Conservation (phyloP, 352 stramenopile genomes). For the Pythium brachiatum region DNA sequence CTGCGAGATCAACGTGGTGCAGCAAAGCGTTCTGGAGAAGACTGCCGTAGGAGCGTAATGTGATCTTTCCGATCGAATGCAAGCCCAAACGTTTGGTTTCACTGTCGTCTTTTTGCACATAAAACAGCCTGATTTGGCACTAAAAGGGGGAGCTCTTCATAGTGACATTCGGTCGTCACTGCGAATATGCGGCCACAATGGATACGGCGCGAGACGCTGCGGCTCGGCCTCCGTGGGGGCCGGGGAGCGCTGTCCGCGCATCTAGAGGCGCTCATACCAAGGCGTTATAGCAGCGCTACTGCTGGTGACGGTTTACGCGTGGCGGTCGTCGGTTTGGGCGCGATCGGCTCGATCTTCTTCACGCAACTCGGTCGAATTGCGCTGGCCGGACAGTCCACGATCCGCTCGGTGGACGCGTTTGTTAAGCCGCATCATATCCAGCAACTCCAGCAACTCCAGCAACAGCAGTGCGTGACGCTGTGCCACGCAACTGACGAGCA, state of each 20-base stretch:
- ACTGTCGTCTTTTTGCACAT: no score
- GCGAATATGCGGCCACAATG: no score
- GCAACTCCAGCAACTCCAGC: slow-evolving; percentile 34
- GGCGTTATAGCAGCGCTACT: neutral
- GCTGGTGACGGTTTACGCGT: slow-evolving; percentile 28
- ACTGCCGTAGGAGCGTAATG: no score
- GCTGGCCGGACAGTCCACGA: neutral
- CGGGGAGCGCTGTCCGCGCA: neutral
- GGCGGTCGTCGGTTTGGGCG: slow-evolving; percentile 63
- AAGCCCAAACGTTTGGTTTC: no score
- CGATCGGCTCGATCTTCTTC: slow-evolving; percentile 77
- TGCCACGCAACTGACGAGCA: slow-evolving; percentile 1
- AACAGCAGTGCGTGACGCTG: slow-evolving; percentile 1
- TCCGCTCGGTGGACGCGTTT: slow-evolving; percentile 41
- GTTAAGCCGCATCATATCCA: slow-evolving; percentile 43
- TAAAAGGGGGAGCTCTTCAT: no score
- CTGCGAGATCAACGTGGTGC: neutral
- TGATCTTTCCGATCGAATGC: no score
- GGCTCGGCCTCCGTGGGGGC: neutral
- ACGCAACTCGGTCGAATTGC: slow-evolving; percentile 39
- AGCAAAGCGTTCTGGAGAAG: no score
- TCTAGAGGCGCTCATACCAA: neutral
- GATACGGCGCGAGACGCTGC: no score
- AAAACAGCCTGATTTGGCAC: no score
- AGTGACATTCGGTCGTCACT: no score